Conservation (phyloP, 2,329 filamentous ascomycete genomes). For the Cladosporium sp. region DNA sequence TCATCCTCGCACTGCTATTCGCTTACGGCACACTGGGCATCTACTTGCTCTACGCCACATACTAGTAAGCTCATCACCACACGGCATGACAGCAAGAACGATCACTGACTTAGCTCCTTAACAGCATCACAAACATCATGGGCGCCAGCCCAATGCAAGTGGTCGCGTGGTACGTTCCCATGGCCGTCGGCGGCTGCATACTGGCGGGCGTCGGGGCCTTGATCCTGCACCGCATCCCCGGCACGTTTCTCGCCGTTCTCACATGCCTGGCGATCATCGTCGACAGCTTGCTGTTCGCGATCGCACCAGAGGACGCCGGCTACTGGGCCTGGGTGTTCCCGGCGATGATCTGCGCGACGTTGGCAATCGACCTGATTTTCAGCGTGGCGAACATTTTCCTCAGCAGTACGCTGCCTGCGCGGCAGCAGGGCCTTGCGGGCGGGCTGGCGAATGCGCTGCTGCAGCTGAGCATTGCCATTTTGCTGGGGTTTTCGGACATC, state of each 20-base stretch:
- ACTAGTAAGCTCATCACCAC: conserved; percentile 49
- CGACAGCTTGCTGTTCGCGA: conserved; percentile 56
- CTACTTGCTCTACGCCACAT: conserved; percentile 62
- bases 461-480: conserved; percentile 66
- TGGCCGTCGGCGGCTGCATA: conserved; percentile 61
- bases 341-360: conserved; percentile 60
- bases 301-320: conserved; percentile 49
- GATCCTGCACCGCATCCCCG: conserved; percentile 60
- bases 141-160: conserved; percentile 54
- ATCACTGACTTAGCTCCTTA: conserved; percentile 24
- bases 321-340: conserved; percentile 74
- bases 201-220: conserved; percentile 58
- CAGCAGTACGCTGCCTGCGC: conserved; percentile 61
- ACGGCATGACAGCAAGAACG: background rate
- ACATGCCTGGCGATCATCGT: conserved; percentile 55
- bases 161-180: conserved; percentile 63
- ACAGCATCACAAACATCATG: conserved; percentile 56
- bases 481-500: conserved; percentile 65
- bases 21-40: conserved; percentile 64
- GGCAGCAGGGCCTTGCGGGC: conserved; percentile 65
- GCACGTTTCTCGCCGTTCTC: conserved; percentile 56
- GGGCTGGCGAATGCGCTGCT: conserved; percentile 64
- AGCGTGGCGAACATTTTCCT: conserved; percentile 70
- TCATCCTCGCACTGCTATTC: conserved; percentile 57
- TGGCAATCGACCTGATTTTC: conserved; percentile 70